Conservation (phyloP, 1,284 basidiomycete genomes). For the Porodaedalea pini region DNA sequence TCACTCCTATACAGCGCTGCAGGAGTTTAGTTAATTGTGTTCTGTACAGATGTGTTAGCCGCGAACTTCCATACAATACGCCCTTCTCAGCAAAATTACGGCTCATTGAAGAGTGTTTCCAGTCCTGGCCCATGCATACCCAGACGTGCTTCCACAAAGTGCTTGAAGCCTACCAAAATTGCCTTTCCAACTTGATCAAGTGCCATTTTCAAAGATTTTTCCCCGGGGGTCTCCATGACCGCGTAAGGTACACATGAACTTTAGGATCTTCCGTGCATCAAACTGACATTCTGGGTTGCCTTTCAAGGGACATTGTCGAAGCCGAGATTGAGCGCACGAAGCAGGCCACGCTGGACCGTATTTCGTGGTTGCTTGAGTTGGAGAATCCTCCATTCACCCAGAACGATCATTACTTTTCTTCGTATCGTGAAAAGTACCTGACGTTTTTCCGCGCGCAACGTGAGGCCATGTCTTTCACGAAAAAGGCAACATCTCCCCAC, state of each 20-base stretch:
- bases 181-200: slow-evolving; percentile 26
- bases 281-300: too few species aligned
- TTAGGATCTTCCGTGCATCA: neutral
- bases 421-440: neutral
- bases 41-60: neutral
- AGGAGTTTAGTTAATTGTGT: too few species aligned
- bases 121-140: slow-evolving; percentile 31
- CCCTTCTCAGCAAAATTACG: slow-evolving; percentile 32
- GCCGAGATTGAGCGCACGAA: slow-evolving; percentile 28
- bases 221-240: slow-evolving; percentile 24
- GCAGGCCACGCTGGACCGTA: slow-evolving; percentile 23
- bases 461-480: too few species aligned
- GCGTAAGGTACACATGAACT: slow-evolving; percentile 29
- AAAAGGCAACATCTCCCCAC: too few species aligned
- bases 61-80: slow-evolving; percentile 34
- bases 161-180: slow-evolving; percentile 21
- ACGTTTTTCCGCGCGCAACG: neutral
- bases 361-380: slow-evolving; percentile 30
- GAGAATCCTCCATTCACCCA: slow-evolving; percentile 25
- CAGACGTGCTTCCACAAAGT: slow-evolving; percentile 32
- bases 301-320: slow-evolving; percentile 26
- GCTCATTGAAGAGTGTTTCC: slow-evolving; percentile 29
- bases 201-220: slow-evolving; percentile 32
- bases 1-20: neutral
- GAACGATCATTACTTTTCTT: neutral